These are phyloP conservation scores for Entophlyctis helioformis DNA, from an alignment of 192 early-diverging fungal genomes.

Conservation along the genomic window DNA sequence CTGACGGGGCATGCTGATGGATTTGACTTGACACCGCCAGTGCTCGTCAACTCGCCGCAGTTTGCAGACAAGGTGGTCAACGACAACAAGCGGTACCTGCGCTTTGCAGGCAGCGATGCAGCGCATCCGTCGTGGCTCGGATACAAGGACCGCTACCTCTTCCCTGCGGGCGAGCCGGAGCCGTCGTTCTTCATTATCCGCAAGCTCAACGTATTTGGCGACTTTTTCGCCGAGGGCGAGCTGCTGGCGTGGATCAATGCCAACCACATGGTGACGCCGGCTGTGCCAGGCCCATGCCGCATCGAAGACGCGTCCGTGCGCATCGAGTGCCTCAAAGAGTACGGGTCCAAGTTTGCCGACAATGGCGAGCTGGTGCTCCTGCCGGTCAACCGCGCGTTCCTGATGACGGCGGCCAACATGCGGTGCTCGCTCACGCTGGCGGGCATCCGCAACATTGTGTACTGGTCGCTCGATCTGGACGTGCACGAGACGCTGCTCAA, in stretches of 20 bases:
- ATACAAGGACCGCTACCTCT: conserved; percentile 4
- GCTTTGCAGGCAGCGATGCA: conserved; percentile 2
- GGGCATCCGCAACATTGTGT: conserved; percentile 1
- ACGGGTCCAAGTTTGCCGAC: not conserved
- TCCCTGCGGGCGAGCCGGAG: conserved; percentile 11
- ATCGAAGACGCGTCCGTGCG: not conserved
- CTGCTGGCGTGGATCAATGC: conserved; percentile 22
- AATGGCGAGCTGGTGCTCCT: conserved; percentile 3
- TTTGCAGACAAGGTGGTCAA: conserved; percentile 10
- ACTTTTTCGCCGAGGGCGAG: not conserved
- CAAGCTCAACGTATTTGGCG: conserved; percentile 16
- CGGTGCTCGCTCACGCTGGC: not conserved
- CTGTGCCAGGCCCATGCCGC: no score
- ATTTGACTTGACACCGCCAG: no score
- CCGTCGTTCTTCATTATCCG: conserved; percentile 26
- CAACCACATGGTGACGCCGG: conserved; percentile 18
- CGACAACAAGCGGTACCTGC: conserved; percentile 19
- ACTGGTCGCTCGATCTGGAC: conserved; percentile 6
- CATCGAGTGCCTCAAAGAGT: conserved; percentile 5
- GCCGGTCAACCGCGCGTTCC: conserved; percentile 1
- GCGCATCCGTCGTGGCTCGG: conserved; percentile 16
- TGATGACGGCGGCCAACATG: conserved; percentile 2
- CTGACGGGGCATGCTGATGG: no score
- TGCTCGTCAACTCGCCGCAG: conserved; percentile 11
- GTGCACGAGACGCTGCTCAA: conserved; percentile 2